These are phyloP conservation scores for Rugosomyces carneus DNA, from an alignment of 1,284 basidiomycete genomes.

Conservation along the genomic window DNA sequence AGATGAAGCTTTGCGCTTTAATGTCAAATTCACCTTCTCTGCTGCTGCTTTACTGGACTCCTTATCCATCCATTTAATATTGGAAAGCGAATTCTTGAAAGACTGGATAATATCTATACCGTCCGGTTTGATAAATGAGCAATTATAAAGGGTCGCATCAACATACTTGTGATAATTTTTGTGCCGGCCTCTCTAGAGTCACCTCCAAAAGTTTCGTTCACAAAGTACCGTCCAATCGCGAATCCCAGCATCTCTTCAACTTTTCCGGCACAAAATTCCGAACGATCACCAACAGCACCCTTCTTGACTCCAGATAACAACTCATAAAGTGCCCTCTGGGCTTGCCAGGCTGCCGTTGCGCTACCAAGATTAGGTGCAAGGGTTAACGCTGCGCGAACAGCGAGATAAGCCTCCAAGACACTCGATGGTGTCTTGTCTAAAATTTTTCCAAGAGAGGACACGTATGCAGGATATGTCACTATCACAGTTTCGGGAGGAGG, in stretches of 20 bases:
- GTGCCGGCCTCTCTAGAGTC: constrained; percentile 79
- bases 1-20: neutral
- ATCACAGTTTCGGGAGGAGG: constrained; percentile 74
- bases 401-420: constrained; percentile 84
- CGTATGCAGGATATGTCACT: constrained; percentile 80
- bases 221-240: constrained; percentile 77
- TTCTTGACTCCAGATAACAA: constrained; percentile 79
- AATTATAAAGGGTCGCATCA: neutral
- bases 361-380: constrained; percentile 68
- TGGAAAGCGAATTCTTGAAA: constrained; percentile 76
- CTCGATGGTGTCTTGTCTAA: constrained; percentile 65
- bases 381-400: constrained; percentile 60
- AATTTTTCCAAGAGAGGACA: constrained; percentile 63
- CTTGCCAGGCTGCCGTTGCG: constrained; percentile 71
- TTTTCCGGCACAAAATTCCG: constrained; percentile 65
- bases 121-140: constrained; percentile 6
- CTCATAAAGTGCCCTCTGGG: constrained; percentile 65
- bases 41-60: constrained; percentile 78
- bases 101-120: constrained; percentile 69
- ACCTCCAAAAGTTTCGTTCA: constrained; percentile 80
- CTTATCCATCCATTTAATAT: constrained; percentile 90
- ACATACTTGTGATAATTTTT: constrained; percentile 72
- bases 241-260: constrained; percentile 69
- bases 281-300: constrained; percentile 79
- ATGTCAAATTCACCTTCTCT: constrained; percentile 55